Evolutionary conservation across 306 rosid genomes (phyloP), one percentile per base, ranked within the genome.

Genomic region (Rosa multiflora): DNA sequence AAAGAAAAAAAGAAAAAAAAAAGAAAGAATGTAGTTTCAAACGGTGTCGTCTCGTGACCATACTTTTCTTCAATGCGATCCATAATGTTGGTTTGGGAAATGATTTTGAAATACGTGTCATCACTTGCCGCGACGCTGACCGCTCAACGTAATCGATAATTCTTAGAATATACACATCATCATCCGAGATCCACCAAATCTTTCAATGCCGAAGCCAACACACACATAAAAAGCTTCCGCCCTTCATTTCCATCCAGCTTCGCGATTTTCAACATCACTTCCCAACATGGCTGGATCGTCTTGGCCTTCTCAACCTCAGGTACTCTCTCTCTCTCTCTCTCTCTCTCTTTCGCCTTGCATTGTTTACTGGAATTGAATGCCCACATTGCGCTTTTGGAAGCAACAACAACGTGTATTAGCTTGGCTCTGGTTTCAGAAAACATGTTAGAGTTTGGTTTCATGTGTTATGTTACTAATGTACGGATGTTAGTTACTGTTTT

Each of bases 251-350:
- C 46, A 42, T 26, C 26, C 17, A 64, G 3, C 5, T 59, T 51
- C 21, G 13, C 66, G 21, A 52, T 62, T 58, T 26, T 26, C 40
- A 72, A 15, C 51, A 48, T 56, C 73, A 15, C 52, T 35, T 35
- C 52, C 8, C 44, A 82, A 81, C 20, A 89, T 91, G 98, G 90
- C 78, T 43, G 76, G 4, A 2, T 75, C 44, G 8, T 82, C 79
- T 14, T 94, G 98, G 98, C 98, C 98, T 48, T 85, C 90, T 8
- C 78, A 78, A 63, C n/a, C 78, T 13, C 90, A 91, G 97, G 98
- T 94, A 86, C 82, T 44, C 74, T 40, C 63, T 47, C 75, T 32
- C 37, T 32, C 37, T 32, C 32, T 29, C 37, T 32, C 32, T 29
- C 82, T 44, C 74, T 40, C 37, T 32, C 37, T 32, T 32, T 32